Conservation (phyloP, 1,284 basidiomycete genomes). For the Fomitopsis palustris region DNA sequence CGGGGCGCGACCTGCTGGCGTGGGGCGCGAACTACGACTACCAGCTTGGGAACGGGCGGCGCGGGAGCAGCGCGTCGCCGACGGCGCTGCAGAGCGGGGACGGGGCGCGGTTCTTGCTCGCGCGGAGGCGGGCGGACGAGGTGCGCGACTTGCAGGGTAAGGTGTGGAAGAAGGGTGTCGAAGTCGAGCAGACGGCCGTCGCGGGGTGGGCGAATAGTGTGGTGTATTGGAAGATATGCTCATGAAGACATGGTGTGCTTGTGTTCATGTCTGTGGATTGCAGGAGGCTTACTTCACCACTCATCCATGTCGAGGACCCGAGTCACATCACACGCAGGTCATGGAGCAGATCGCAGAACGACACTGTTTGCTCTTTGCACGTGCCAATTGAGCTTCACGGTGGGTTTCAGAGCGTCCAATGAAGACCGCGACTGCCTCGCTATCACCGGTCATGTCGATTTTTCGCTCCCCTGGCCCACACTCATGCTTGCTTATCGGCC, state of each 20-base stretch:
- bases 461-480: not conserved
- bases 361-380: too few species aligned
- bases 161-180: constrained; percentile 60
- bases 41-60: constrained; percentile 85
- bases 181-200: constrained; percentile 68
- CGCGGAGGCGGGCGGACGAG: constrained; percentile 41
- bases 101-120: constrained; percentile 57
- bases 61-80: constrained; percentile 71
- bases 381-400: too few species aligned
- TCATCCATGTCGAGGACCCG: not conserved
- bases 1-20: constrained; percentile 58
- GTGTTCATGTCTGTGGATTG: not conserved
- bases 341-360: too few species aligned
- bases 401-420: not conserved
- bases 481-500: not conserved
- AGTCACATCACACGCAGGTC: too few species aligned
- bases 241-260: not conserved
- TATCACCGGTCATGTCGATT: not conserved
- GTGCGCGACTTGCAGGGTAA: constrained; percentile 67
- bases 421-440: not conserved
- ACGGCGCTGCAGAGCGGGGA: constrained; percentile 47
- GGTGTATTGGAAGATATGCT: constrained; percentile 72
- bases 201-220: constrained; percentile 62
- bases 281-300: not conserved
- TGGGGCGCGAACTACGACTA: constrained; percentile 75